Percentiles rank a stretch among this genome's conserved stretches.
phyloP scores from a whole-genome alignment of 257 asterid genomes.

The Fraxinus americana region DNA sequence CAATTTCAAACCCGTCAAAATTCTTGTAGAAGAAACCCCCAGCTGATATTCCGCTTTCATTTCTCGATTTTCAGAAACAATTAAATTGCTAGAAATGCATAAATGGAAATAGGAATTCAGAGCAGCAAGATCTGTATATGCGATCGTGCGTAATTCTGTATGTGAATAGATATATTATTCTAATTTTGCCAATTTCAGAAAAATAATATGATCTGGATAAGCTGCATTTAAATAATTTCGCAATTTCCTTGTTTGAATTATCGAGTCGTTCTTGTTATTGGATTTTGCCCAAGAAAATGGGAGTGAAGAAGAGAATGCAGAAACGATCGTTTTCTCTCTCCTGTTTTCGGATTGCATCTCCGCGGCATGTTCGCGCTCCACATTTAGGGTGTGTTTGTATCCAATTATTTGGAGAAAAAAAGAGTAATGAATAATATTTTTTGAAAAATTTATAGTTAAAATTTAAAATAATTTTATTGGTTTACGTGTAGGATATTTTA shows the following conservation, averaged over 20 bases:
- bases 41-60: conserved; percentile 43
- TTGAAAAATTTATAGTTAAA: too few relatives aligned
- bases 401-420: too few relatives aligned
- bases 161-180: conserved; percentile 19
- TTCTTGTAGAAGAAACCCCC: conserved; percentile 58
- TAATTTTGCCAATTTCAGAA: conserved; percentile 23
- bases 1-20: conserved; percentile 62
- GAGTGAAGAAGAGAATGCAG: conserved; percentile 29
- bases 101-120: conserved; percentile 37
- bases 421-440: too few relatives aligned
- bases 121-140: conserved; percentile 58
- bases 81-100: background rate
- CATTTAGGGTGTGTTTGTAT: background rate
- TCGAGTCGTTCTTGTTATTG: conserved; percentile 23
- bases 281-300: conserved; percentile 58
- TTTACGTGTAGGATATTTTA: too few relatives aligned
- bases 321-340: conserved; percentile 36
- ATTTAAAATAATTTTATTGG: too few relatives aligned
- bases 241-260: conserved; percentile 32
- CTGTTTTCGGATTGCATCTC: conserved; percentile 76
- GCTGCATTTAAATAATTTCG: conserved; percentile 4
- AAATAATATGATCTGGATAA: background rate
- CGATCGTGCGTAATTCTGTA: conserved; percentile 10
- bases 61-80: conserved; percentile 27
- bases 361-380: conserved; percentile 97